These are phyloP conservation scores for Triticum monococcum DNA, from an alignment of 176 grass and related monocot genomes.

Conservation along the genomic window DNA sequence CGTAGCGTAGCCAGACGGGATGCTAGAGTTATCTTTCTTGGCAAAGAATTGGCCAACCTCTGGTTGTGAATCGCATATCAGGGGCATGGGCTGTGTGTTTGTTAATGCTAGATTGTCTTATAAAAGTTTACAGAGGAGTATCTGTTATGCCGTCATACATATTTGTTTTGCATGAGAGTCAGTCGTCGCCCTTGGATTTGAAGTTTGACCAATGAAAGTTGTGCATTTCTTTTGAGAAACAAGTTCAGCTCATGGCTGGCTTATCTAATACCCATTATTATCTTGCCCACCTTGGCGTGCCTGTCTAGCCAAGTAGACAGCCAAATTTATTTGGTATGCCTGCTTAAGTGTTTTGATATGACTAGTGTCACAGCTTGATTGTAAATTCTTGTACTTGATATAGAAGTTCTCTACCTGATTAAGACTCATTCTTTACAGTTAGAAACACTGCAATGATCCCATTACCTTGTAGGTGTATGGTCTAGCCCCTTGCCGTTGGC, in stretches of 20 bases:
- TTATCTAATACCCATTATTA: neutral
- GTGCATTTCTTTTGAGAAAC: neutral
- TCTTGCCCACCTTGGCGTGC: neutral
- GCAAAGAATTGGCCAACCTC: neutral
- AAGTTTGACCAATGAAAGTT: neutral
- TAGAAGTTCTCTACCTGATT: neutral
- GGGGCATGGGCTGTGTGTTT: neutral
- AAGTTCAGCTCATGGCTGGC: neutral
- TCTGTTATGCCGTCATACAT: neutral
- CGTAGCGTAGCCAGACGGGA: neutral
- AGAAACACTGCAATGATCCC: neutral
- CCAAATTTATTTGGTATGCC: neutral
- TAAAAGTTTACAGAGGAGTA: no score
- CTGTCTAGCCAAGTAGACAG: neutral
- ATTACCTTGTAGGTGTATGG: neutral
- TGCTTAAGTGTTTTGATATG: neutral
- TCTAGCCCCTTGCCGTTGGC: neutral
- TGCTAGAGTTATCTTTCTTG: neutral
- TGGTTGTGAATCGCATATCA: neutral
- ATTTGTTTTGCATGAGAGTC: neutral
- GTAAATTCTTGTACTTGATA: neutral
- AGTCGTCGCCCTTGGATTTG: neutral
- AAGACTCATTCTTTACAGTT: conserved; percentile 1
- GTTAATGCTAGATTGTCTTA: neutral
- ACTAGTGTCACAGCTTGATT: neutral